phyloP scores from a whole-genome alignment of 2,329 filamentous ascomycete species.

The Mariannaea sp. region DNA sequence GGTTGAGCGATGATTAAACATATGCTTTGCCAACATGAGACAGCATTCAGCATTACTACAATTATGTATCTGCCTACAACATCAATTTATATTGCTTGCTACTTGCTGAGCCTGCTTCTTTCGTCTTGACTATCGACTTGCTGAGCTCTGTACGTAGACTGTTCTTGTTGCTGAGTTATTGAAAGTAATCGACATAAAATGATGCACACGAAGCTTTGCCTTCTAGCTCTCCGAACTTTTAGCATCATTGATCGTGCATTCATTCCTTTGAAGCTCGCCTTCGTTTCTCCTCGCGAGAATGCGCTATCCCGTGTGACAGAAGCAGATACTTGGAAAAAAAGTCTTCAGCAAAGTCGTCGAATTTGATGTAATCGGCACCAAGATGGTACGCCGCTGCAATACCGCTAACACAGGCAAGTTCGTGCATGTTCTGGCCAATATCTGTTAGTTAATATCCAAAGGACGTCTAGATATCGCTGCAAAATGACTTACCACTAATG shows the following conservation, averaged over 20 bases:
- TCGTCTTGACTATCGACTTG: not conserved
- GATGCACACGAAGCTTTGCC: too few relatives aligned
- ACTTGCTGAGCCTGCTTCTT: not conserved
- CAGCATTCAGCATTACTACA: conserved; percentile 13
- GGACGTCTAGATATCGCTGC: not conserved
- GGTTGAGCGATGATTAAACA: conserved; percentile 21
- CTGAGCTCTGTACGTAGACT: too few relatives aligned
- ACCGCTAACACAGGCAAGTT: conserved; percentile 71
- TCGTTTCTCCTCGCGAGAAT: conserved; percentile 42
- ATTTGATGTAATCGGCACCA: conserved; percentile 65
- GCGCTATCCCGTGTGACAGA: conserved; percentile 51
- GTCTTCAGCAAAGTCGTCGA: conserved; percentile 58
- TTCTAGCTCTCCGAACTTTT: too few relatives aligned
- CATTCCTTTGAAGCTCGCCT: not conserved
- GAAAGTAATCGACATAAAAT: too few relatives aligned
- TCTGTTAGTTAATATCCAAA: not conserved
- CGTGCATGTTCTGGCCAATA: conserved; percentile 63
- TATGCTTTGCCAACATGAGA: conserved; percentile 19
- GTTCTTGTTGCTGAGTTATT: too few relatives aligned
- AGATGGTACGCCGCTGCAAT: conserved; percentile 73
- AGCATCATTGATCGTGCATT: too few relatives aligned
- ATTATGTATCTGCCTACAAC: conserved; percentile 8
- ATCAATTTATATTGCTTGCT: conserved; percentile 6
- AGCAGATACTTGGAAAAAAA: conserved; percentile 54
- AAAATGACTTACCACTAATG: conserved; percentile 59